Evolutionary conservation across 2,329 filamentous ascomycete species (phyloP).

Genomic region (Clathrospora elynae): DNA sequence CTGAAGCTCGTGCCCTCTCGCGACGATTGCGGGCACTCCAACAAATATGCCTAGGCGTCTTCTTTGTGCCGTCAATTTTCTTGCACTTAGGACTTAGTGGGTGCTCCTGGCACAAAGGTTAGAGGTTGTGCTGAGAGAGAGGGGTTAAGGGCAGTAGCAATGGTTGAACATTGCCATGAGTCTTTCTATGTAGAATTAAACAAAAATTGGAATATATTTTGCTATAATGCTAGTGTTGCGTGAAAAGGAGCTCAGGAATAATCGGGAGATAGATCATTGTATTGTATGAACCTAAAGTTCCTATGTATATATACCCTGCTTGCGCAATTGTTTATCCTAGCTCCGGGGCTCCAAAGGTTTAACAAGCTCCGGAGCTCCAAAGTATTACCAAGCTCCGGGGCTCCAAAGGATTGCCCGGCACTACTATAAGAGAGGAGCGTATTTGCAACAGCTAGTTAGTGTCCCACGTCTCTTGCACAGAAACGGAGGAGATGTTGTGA

Average conservation of each 20-base stretch:
- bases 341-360: no score
- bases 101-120: not conserved
- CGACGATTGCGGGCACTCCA: not conserved
- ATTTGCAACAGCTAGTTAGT: no score
- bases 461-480: not conserved
- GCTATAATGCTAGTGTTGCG: constrained; percentile 1
- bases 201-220: not conserved
- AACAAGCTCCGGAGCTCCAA: no score
- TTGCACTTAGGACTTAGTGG: not conserved
- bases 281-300: no score
- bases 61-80: not conserved
- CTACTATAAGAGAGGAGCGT: no score
- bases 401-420: no score
- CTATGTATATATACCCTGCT: no score
- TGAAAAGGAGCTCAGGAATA: no score
- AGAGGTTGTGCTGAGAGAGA: not conserved
- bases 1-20: not conserved
- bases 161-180: not conserved
- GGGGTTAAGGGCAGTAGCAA: not conserved
- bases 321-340: no score
- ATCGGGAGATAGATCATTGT: no score
- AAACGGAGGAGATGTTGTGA: not conserved
- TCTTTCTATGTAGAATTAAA: not conserved
- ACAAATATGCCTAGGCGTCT: not conserved
- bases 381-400: no score